Evolutionary conservation across 2,329 filamentous ascomycete genomes (phyloP).

Genomic region (Cercospora sojina): DNA sequence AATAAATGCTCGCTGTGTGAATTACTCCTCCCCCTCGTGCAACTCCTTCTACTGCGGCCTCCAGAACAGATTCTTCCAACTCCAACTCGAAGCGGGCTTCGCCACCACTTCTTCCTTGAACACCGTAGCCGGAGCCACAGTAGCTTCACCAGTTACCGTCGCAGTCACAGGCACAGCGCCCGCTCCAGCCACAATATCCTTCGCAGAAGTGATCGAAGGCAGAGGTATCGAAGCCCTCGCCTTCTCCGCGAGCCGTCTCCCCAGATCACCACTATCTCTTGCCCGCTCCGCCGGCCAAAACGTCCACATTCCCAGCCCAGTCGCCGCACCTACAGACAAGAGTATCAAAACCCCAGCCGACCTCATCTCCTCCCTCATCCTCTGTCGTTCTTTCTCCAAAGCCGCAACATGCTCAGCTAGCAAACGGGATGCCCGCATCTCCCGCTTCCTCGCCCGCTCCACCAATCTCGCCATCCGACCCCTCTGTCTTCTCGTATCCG

Average conservation of each 20-base stretch:
- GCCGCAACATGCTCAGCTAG: slow-evolving; percentile 15
- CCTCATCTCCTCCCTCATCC: slow-evolving; percentile 25
- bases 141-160: slow-evolving; percentile 6
- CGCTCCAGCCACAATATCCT: neutral
- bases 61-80: slow-evolving; percentile 23
- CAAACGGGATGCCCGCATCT: slow-evolving; percentile 1
- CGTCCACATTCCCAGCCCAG: slow-evolving; percentile 28
- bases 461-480: slow-evolving; percentile 16
- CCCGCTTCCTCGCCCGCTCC: slow-evolving; percentile 17
- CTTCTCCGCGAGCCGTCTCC: slow-evolving; percentile 27
- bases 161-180: slow-evolving; percentile 5
- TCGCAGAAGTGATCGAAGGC: slow-evolving; percentile 13
- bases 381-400: slow-evolving; percentile 22
- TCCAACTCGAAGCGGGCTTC: neutral
- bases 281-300: slow-evolving; percentile 28
- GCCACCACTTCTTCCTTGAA: slow-evolving; percentile 3
- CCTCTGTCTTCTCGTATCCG: slow-evolving; percentile 22
- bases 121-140: neutral
- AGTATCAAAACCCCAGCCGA: slow-evolving; percentile 26
- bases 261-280: slow-evolving; percentile 27
- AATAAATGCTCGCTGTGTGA: neutral
- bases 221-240: slow-evolving; percentile 21
- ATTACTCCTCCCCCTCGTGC: too few relatives aligned
- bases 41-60: slow-evolving; percentile 10
- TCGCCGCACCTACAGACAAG: slow-evolving; percentile 24